Percentiles rank a stretch among this genome's conserved stretches.
phyloP scores from a whole-genome alignment of 2,329 filamentous ascomycete genomes.

The Epichloe uncinata region DNA sequence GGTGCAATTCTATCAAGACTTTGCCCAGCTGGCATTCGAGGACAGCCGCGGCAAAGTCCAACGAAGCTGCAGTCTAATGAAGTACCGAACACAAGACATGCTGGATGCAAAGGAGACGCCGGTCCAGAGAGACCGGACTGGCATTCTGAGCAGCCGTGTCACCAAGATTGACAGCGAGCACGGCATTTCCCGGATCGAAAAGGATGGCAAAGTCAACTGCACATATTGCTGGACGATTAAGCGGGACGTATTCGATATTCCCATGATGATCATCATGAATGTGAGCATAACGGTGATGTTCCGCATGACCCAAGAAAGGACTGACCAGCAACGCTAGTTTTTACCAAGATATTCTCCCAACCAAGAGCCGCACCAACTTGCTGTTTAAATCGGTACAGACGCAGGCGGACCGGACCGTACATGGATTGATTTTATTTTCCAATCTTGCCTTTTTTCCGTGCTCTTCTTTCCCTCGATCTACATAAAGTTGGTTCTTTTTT shows the following conservation, averaged over 20 bases:
- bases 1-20: constrained; percentile 92
- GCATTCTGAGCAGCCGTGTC: constrained; percentile 45
- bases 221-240: constrained; percentile 97
- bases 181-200: constrained; percentile 70
- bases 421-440: background rate
- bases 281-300: constrained; percentile 42
- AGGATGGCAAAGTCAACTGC: constrained; percentile 85
- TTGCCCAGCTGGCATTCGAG: constrained; percentile 81
- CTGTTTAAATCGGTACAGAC: constrained; percentile 26
- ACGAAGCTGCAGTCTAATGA: constrained; percentile 72
- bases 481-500: background rate
- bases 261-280: constrained; percentile 97
- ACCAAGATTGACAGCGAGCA: constrained; percentile 56
- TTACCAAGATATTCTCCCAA: constrained; percentile 46
- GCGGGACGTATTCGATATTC: constrained; percentile 93
- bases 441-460: background rate
- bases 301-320: background rate
- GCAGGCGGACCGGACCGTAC: background rate
- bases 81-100: constrained; percentile 68
- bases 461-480: background rate
- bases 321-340: constrained; percentile 29
- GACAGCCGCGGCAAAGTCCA: constrained; percentile 78
- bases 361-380: constrained; percentile 41
- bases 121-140: constrained; percentile 30
- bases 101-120: constrained; percentile 26